phyloP scores from a whole-genome alignment of 176 grass and related monocot species.

The Saccharum spontaneum region DNA sequence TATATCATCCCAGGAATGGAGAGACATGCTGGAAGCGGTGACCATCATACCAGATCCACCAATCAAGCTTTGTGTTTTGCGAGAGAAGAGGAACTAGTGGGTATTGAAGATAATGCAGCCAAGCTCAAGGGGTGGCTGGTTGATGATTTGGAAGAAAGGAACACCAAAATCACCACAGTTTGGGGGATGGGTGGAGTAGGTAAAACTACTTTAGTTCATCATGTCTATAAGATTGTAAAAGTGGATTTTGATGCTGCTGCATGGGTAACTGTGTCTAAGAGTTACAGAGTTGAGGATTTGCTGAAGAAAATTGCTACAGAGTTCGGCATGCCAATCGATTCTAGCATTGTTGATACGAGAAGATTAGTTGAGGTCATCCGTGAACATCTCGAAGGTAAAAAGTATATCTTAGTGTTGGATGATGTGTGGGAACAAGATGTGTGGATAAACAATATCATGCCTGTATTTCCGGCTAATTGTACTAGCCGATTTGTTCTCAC shows the following conservation, averaged over 20 bases:
- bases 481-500: not conserved
- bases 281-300: not conserved
- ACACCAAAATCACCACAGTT: not conserved
- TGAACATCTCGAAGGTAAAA: not conserved
- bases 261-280: not conserved
- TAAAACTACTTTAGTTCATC: not conserved
- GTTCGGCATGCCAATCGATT: not conserved
- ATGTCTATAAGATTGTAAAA: not conserved
- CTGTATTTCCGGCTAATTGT: not conserved
- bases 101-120: not conserved
- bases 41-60: not conserved
- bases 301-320: not conserved
- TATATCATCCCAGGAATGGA: not conserved
- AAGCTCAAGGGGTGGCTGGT: not conserved
- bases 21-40: rapidly evolving
- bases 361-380: not conserved
- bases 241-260: not conserved
- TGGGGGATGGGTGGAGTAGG: constrained; percentile 22
- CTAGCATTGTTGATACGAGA: not conserved
- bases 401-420: not conserved
- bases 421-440: not conserved
- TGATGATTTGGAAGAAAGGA: not conserved
- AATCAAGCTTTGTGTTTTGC: not conserved
- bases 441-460: not conserved
- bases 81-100: not conserved